phyloP scores from a whole-genome alignment of 1,139 yeast species.

The Kodamaea derodonti region DNA sequence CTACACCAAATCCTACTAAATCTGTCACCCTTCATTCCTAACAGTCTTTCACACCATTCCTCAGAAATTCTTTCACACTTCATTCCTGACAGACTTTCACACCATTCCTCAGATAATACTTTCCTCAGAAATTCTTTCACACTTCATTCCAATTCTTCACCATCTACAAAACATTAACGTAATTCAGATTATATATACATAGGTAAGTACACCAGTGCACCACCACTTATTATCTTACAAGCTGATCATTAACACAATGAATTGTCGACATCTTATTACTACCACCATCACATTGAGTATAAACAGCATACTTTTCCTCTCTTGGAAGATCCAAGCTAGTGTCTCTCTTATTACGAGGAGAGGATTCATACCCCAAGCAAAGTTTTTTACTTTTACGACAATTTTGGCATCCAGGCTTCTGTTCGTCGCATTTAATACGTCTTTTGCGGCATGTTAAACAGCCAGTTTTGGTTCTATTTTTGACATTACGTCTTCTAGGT shows the following conservation, averaged over 20 bases:
- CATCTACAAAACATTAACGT: too few species aligned
- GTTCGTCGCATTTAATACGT: slow-evolving; percentile 49
- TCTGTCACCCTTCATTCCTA: too few species aligned
- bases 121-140: too few species aligned
- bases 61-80: too few species aligned
- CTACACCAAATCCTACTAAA: too few species aligned
- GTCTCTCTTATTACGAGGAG: not conserved
- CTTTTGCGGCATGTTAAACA: slow-evolving; percentile 47
- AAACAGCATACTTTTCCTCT: not conserved
- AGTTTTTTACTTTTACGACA: slow-evolving; percentile 15
- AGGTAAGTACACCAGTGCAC: not conserved
- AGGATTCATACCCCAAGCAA: not conserved
- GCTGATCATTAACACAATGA: not conserved
- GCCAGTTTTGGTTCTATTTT: slow-evolving; percentile 40
- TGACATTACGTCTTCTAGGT: slow-evolving; percentile 1
- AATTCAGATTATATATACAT: too few species aligned
- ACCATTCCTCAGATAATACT: too few species aligned
- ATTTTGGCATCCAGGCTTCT: slow-evolving; percentile 42
- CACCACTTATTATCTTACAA: not conserved
- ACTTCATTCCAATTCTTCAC: too few species aligned
- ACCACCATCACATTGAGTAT: not conserved
- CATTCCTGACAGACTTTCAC: too few species aligned
- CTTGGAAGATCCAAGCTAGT: not conserved
- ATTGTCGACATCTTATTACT: not conserved
- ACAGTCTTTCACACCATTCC: too few species aligned